Evolutionary conservation across 1,139 yeast species (phyloP).

Genomic region (Suhomyces choctaworum): DNA sequence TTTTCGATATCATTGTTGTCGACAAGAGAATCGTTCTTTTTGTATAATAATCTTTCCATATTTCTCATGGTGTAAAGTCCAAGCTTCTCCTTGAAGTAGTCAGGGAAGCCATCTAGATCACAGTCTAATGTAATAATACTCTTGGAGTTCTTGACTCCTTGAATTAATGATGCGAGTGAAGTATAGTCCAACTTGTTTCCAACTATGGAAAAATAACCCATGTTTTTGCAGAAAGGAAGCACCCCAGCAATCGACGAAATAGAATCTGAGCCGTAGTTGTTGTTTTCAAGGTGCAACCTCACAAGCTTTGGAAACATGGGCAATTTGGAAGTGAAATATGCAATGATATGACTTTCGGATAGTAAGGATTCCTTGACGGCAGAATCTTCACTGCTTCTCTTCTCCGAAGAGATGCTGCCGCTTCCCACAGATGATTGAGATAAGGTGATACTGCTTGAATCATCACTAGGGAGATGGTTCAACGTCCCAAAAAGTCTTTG

Average conservation of each 20-base stretch:
- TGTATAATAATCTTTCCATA: conserved; percentile 50
- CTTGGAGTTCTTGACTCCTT: conserved; percentile 42
- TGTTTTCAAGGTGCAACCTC: conserved; percentile 63
- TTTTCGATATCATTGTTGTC: conserved; percentile 31
- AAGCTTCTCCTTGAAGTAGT: conserved; percentile 53
- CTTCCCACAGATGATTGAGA: background rate
- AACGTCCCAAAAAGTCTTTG: conserved; percentile 50
- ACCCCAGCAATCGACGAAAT: conserved; percentile 59
- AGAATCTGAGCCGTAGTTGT: conserved; percentile 47
- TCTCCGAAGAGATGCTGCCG: background rate
- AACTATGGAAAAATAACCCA: conserved; percentile 58
- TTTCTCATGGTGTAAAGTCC: conserved; percentile 72
- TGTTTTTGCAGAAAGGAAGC: conserved; percentile 58
- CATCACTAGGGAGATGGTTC: conserved; percentile 1
- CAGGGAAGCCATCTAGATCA: conserved; percentile 40
- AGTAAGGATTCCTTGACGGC: background rate
- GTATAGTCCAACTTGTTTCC: conserved; percentile 57
- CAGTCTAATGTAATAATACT: conserved; percentile 43
- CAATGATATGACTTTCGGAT: conserved; percentile 25
- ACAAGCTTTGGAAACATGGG: conserved; percentile 60
- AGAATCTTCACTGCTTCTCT: background rate
- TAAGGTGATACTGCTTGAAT: background rate
- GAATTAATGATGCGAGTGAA: conserved; percentile 41
- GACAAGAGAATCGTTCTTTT: conserved; percentile 12
- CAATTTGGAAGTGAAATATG: conserved; percentile 50